Evolutionary conservation across 2,329 filamentous ascomycete species (phyloP).

Genomic region (Chrysosporium queenslandicum): DNA sequence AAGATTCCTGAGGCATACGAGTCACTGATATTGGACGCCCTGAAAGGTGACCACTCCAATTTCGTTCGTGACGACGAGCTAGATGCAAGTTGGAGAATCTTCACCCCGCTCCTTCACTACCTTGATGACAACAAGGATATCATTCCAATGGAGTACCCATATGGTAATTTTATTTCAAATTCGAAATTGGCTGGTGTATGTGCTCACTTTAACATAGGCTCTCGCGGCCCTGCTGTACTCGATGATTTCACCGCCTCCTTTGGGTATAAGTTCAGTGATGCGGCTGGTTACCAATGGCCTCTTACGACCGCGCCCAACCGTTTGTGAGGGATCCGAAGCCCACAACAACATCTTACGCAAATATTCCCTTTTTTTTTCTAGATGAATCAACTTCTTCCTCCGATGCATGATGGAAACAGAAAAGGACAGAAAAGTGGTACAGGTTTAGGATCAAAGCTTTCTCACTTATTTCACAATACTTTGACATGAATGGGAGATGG

Average conservation of each 20-base stretch:
- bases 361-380: neutral
- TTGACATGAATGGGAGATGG: neutral
- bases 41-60: conserved; percentile 99
- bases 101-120: conserved; percentile 94
- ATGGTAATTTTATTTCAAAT: conserved; percentile 51
- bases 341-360: neutral
- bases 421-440: neutral
- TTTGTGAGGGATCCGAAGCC: conserved; percentile 54
- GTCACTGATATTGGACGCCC: conserved; percentile 88
- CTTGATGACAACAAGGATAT: conserved; percentile 99
- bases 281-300: conserved; percentile 91
- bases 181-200: neutral
- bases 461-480: neutral
- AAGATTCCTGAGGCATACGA: conserved; percentile 99
- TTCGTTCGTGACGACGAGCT: conserved; percentile 96
- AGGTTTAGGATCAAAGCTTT: neutral
- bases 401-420: neutral
- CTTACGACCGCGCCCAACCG: conserved; percentile 68
- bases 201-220: conserved; percentile 52
- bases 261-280: conserved; percentile 97
- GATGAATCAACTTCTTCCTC: neutral
- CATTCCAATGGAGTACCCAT: conserved; percentile 98
- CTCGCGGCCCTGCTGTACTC: conserved; percentile 86
- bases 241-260: conserved; percentile 98
- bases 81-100: conserved; percentile 96